Base-by-base conservation (phyloP, 495 filamentous ascomycete genomes). In the Neurospora intermedia region DNA sequence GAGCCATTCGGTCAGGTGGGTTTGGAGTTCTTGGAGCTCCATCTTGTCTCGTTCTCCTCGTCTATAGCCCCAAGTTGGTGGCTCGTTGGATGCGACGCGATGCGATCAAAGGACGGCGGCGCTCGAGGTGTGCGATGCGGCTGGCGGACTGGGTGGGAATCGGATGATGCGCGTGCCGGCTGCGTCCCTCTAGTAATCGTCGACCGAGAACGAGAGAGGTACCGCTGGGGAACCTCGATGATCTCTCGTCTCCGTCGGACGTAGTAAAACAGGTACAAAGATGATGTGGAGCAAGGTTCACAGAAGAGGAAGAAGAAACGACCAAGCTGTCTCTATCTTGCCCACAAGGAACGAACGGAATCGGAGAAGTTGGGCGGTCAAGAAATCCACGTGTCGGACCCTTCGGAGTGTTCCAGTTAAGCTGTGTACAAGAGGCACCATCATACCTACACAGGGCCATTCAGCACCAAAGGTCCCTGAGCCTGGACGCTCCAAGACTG, bases 21-120 rank as follows among this genome's bases (percentile, higher is more conserved):
- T 84, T 79, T 94, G 91, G 40, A 89, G 89, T 82, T 95, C 92
- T 81, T 93, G 90, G 73, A 94, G 83, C 80, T 96, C 93, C 93
- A 96, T 96, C 27, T 78, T 82, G 48, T 23, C 27, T 43, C 15
- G 43, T 10, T 23, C 46, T 38, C 4, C 23, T 54, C n/a, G 46
- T 48, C n/a, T 48, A 9, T 48, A 11, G 45, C 35, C 45, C 18
- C 45, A 48, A n/a, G 18, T 48, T 48, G 45, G 18, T n/a, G 43
- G 45, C 3, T n/a, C 18, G 45, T 46, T 20, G 46, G 20, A 54
- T 54, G 48, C 48, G 48, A 27, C 48, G 48, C 54, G 54, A 62
- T 62, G 23, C 23, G 54, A 62, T 54, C 48, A 54, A 23, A 20
- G 48, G 48, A 27, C 15, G 23, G 48, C 48, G 48, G 48, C 48